A percentile compares a stretch with the other conserved stretches of the same genome.
These are phyloP conservation scores for Reutealis trisperma DNA, from an alignment of 345 rosid species.

Conservation along the genomic window DNA sequence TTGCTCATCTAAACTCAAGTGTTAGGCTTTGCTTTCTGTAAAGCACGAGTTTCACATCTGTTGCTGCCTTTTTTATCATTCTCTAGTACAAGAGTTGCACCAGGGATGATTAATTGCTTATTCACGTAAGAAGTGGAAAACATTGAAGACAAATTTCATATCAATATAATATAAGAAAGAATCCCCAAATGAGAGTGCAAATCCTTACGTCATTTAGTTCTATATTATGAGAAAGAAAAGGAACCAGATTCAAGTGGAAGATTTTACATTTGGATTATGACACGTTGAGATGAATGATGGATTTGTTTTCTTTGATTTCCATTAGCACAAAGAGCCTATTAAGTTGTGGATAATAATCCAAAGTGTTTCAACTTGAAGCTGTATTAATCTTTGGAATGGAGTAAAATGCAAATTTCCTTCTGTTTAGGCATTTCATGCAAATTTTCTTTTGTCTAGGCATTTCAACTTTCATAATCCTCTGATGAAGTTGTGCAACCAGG, in stretches of 20 bases:
- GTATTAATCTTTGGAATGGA: not conserved
- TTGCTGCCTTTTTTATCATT: no score
- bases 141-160: not conserved
- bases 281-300: not conserved
- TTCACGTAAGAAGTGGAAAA: conserved; percentile 1
- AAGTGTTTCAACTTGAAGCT: not conserved
- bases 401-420: not conserved
- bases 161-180: not conserved
- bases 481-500: not conserved
- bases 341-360: not conserved
- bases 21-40: not conserved
- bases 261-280: not conserved
- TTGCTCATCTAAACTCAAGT: not conserved
- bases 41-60: not conserved
- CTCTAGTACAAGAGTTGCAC: not conserved
- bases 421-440: not conserved
- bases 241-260: not conserved
- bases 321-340: not conserved
- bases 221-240: not conserved
- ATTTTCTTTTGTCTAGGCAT: not conserved
- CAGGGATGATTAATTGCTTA: not conserved
- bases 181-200: not conserved
- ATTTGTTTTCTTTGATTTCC: not conserved
- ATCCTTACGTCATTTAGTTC: not conserved
- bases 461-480: not conserved